Percentiles rank a stretch among this genome's conserved stretches.
Evolutionary conservation across 768 basidiomycete species (phyloP).

Genomic region (Lactarius tabidus): DNA sequence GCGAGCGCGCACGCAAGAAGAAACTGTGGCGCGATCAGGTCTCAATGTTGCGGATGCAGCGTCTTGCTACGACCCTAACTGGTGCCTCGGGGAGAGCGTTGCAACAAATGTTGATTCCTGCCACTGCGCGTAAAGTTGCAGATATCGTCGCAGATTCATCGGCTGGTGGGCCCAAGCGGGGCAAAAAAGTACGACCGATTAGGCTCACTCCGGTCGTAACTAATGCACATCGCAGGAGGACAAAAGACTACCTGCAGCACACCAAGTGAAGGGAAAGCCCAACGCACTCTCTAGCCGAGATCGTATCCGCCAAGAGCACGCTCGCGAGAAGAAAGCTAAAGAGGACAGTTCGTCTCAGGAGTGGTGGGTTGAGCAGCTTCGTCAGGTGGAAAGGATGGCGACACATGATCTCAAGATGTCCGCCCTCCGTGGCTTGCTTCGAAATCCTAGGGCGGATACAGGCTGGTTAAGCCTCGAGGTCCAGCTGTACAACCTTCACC

Average conservation of each 20-base stretch:
- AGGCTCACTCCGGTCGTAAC: not conserved
- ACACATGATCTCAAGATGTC: slow-evolving; percentile 33
- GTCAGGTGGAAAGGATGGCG: slow-evolving; percentile 35
- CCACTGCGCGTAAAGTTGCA: slow-evolving; percentile 32
- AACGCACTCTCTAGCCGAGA: slow-evolving; percentile 37
- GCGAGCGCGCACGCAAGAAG: slow-evolving; percentile 37
- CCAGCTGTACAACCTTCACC: slow-evolving; percentile 48
- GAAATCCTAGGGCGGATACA: slow-evolving; percentile 44
- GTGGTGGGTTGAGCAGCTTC: slow-evolving; percentile 55
- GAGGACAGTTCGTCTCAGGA: slow-evolving; percentile 21
- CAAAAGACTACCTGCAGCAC: slow-evolving; percentile 16
- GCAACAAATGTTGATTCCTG: slow-evolving; percentile 50
- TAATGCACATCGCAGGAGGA: not conserved
- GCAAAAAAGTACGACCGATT: not conserved
- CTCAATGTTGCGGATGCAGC: slow-evolving; percentile 53
- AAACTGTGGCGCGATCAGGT: slow-evolving; percentile 46
- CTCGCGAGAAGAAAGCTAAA: slow-evolving; percentile 39
- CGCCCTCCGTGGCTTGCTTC: slow-evolving; percentile 38
- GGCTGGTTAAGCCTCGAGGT: slow-evolving; percentile 48
- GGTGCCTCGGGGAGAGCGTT: slow-evolving; percentile 55
- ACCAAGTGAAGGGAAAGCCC: slow-evolving; percentile 32
- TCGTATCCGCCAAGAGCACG: slow-evolving; percentile 42
- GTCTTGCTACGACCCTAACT: slow-evolving; percentile 58
- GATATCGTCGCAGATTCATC: slow-evolving; percentile 1
- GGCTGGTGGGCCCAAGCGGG: not conserved